Evolutionary conservation across 768 basidiomycete species (phyloP), one percentile per base, ranked within the genome.

Genomic region (Psilocybe sp.): DNA sequence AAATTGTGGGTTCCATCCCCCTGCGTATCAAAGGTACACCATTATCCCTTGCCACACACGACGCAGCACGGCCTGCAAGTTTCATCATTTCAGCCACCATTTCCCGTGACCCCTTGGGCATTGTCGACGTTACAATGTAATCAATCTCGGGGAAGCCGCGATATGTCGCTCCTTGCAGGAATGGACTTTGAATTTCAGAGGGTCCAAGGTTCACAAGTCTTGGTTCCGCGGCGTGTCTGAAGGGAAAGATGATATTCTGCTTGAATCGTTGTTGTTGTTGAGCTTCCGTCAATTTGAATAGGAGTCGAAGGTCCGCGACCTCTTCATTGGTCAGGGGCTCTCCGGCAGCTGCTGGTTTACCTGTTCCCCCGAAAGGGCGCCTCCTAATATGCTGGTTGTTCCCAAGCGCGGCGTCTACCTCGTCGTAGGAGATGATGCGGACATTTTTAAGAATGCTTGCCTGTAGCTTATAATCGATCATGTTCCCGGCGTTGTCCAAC

Each of bases 31-130:
- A 73, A 2, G 87, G 84, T 31, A 96, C 52, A 4, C 70, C 69
- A 13, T 71, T 75, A 9, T 88, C 85, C 15, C 62, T 53, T 49
- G 80, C 81, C 69, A 90, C 93, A 36, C 70, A 73, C 20, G 93
- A 95, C 1, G 88, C 85, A 0, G 85, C 73, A 2, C 85, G 81
- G 42, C 82, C 85, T 0, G 91, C 92, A 14, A 85, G 60, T 60
- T 92, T 88, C 86, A 94, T 94, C 58, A 77, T 73, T 65, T 97
- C 93, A 0, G 84, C 73, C 10, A 99, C 82, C 46, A 92, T 59
- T 41, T 64, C 57, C 37, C 79, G 77, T 14, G 87, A 3, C 55
- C 19, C 84, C 81, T 1, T 37, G 33, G 14, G 71, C 71, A 3
- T 46, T 3, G 13, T 56, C 54, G 7, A 57, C 56, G 14, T 53